Evolutionary conservation across 495 filamentous ascomycete species (phyloP).

Genomic region (Rhizodiscina lignyota): DNA sequence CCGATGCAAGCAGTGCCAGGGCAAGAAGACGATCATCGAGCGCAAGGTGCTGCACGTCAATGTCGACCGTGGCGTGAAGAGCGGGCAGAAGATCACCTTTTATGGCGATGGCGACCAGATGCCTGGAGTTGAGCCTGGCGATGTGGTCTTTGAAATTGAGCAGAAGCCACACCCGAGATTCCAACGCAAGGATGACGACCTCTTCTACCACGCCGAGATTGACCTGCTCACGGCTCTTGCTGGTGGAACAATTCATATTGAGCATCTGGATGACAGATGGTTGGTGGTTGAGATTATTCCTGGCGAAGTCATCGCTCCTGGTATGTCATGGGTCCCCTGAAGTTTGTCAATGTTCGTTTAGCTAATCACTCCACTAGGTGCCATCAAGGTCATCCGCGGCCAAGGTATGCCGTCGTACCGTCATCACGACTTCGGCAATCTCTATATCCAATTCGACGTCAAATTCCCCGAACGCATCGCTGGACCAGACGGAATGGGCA

Average conservation of each 20-base stretch:
- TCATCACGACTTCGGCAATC: constrained; percentile 90
- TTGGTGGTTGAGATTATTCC: constrained; percentile 77
- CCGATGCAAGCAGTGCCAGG: constrained; percentile 81
- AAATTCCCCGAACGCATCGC: constrained; percentile 55
- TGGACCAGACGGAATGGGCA: constrained; percentile 34
- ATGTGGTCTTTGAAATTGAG: constrained; percentile 95
- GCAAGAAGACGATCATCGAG: constrained; percentile 96
- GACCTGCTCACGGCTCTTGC: constrained; percentile 91
- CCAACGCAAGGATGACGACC: constrained; percentile 88
- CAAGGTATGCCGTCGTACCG: constrained; percentile 97
- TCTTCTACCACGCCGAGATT: constrained; percentile 90
- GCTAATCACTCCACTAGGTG: constrained; percentile 32
- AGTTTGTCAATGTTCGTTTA: neutral
- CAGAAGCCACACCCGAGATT: constrained; percentile 94
- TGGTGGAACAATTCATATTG: constrained; percentile 73
- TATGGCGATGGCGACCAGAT: constrained; percentile 93
- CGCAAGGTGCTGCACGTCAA: constrained; percentile 96
- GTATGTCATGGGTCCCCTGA: constrained; percentile 35
- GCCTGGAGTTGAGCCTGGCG: constrained; percentile 79
- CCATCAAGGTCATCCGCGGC: constrained; percentile 85
- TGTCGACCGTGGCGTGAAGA: constrained; percentile 86
- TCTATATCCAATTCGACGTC: constrained; percentile 95
- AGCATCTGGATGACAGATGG: constrained; percentile 97
- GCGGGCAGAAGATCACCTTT: constrained; percentile 91
- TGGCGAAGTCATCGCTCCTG: constrained; percentile 83